phyloP scores from a whole-genome alignment of 2,329 filamentous ascomycete genomes.

The Ophidiomyces ophidiicola region DNA sequence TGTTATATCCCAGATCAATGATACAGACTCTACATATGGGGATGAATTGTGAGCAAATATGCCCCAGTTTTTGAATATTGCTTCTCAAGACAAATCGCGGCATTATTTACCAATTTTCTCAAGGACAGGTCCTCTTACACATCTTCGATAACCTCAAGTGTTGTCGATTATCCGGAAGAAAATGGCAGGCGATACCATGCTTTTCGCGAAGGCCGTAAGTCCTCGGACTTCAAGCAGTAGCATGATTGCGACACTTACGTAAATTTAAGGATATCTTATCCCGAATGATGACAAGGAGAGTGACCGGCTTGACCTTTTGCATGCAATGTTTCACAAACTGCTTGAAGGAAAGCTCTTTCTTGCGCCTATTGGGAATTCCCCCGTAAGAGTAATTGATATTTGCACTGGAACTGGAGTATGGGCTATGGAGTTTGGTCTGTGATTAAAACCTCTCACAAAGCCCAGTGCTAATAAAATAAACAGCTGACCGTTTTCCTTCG shows the following conservation, averaged over 20 bases:
- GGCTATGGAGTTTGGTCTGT: slow-evolving; percentile 21
- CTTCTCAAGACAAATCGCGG: not conserved
- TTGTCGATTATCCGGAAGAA: slow-evolving; percentile 22
- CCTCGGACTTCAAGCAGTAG: not conserved
- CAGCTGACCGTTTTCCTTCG: slow-evolving; percentile 21
- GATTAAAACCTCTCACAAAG: not conserved
- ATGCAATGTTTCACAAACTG: slow-evolving; percentile 13
- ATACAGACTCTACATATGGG: slow-evolving; percentile 3
- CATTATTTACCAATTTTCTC: not conserved
- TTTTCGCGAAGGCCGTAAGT: slow-evolving; percentile 16
- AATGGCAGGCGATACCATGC: slow-evolving; percentile 21
- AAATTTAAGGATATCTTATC: slow-evolving; percentile 9
- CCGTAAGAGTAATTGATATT: slow-evolving; percentile 16
- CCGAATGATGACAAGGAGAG: slow-evolving; percentile 18
- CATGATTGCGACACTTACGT: not conserved
- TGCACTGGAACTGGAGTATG: slow-evolving; percentile 20
- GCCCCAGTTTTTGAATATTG: not conserved
- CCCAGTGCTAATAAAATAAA: not conserved
- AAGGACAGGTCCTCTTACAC: slow-evolving; percentile 11
- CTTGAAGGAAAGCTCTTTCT: slow-evolving; percentile 15
- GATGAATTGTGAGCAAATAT: slow-evolving; percentile 8
- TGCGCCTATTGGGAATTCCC: slow-evolving; percentile 16
- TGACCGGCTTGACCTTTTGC: slow-evolving; percentile 17
- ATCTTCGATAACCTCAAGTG: slow-evolving; percentile 11
- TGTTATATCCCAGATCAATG: slow-evolving; percentile 1